Conservation (phyloP, 768 basidiomycete species). For the Phaeolepiota aurea region DNA sequence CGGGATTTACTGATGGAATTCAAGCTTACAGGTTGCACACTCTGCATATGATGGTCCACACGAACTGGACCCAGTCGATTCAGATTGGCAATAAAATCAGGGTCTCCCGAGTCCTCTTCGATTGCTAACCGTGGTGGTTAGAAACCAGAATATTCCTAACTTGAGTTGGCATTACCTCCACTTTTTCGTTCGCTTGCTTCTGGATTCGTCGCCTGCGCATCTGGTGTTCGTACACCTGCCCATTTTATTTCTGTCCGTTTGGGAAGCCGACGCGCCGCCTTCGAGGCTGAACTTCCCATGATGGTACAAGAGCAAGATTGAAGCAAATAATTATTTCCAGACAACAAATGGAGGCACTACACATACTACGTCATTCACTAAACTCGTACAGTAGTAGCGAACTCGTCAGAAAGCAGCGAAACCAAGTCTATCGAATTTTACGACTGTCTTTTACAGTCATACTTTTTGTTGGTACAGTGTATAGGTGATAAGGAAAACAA, state of each 20-base stretch:
- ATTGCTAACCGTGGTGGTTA: slow-evolving; percentile 34
- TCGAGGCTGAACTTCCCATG: slow-evolving; percentile 63
- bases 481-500: slow-evolving; percentile 18
- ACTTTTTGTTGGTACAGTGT: slow-evolving; percentile 42
- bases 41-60: slow-evolving; percentile 58
- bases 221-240: slow-evolving; percentile 35
- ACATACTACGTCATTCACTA: slow-evolving; percentile 12
- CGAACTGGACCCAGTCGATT: slow-evolving; percentile 56
- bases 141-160: neutral
- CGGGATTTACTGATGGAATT: slow-evolving; percentile 5
- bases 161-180: slow-evolving; percentile 25
- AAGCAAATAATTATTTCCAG: slow-evolving; percentile 1
- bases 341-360: neutral
- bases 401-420: slow-evolving; percentile 15
- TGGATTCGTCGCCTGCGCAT: no score
- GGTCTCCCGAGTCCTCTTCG: slow-evolving; percentile 59
- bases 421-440: slow-evolving; percentile 26
- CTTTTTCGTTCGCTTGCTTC: slow-evolving; percentile 47
- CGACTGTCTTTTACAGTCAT: slow-evolving; percentile 21
- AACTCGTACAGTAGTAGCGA: slow-evolving; percentile 13
- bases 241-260: slow-evolving; percentile 34
- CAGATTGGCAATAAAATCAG: slow-evolving; percentile 62
- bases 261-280: slow-evolving; percentile 48
- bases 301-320: slow-evolving; percentile 4
- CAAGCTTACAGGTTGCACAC: slow-evolving; percentile 35